Evolutionary conservation across 179 eudicot species (phyloP).

Genomic region (Actinidia chinensis): DNA sequence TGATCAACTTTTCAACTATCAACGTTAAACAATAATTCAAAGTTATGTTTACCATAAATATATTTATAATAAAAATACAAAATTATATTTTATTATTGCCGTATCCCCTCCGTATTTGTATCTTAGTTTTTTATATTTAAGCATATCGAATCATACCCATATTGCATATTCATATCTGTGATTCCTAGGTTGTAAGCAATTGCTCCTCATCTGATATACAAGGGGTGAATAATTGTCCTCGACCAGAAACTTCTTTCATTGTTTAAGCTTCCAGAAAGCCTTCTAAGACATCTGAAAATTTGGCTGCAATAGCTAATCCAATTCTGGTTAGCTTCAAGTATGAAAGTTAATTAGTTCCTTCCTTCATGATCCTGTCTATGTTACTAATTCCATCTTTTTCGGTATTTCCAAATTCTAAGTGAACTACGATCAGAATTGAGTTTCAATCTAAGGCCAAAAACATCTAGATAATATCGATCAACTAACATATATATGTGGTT

Average conservation of each 20-base stretch:
- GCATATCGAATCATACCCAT: too few species aligned
- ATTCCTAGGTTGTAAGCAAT: too few species aligned
- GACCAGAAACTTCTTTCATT: not conserved
- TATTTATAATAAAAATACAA: too few species aligned
- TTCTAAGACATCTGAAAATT: not conserved
- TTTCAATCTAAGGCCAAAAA: not conserved
- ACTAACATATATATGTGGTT: not conserved
- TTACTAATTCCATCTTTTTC: not conserved
- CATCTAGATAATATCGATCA: not conserved
- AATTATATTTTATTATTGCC: too few species aligned
- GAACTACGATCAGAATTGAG: not conserved
- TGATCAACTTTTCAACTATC: too few species aligned
- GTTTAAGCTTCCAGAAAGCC: not conserved
- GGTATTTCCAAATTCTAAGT: not conserved
- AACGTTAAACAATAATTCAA: too few species aligned
- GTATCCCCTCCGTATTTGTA: too few species aligned
- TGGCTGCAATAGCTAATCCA: not conserved
- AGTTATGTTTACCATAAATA: too few species aligned
- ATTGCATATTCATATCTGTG: too few species aligned
- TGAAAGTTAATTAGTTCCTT: not conserved
- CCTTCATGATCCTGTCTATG: not conserved
- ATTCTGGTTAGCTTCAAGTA: not conserved
- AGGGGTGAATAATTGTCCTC: not conserved
- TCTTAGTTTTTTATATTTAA: too few species aligned
- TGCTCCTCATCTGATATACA: too few species aligned